phyloP scores from a whole-genome alignment of 176 grass and related monocot genomes.

The Miscanthus lutarioriparius region DNA sequence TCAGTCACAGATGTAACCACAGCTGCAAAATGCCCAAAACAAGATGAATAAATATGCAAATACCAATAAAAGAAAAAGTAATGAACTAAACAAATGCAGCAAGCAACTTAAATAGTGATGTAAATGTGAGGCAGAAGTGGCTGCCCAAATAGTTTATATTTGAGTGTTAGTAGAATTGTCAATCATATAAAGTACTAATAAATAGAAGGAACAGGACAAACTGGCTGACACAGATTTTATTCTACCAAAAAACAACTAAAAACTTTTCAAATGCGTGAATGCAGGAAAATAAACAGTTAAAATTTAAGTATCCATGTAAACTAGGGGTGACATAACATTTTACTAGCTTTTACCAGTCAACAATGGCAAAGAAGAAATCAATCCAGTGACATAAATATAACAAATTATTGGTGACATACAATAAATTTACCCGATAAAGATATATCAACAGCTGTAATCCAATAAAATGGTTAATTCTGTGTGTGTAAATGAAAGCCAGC shows the following conservation, averaged over 20 bases:
- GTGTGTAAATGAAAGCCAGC: not conserved
- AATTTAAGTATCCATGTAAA: not conserved
- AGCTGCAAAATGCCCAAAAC: conserved; percentile 49
- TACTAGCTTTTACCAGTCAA: not conserved
- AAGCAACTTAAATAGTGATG: not conserved
- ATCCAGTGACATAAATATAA: not conserved
- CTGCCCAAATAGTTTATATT: not conserved
- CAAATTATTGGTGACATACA: not conserved
- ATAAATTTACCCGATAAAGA: not conserved
- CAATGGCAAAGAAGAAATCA: not conserved
- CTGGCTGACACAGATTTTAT: not conserved
- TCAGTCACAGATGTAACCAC: conserved; percentile 89
- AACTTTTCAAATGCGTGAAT: not conserved
- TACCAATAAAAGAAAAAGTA: conserved; percentile 14
- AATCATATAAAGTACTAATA: not conserved
- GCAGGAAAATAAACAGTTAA: not conserved
- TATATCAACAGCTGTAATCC: not conserved
- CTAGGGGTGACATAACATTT: not conserved
- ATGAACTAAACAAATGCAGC: conserved; percentile 7
- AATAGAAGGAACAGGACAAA: not conserved
- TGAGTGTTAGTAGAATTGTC: not conserved
- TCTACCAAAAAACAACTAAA: not conserved
- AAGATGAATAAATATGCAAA: conserved; percentile 13
- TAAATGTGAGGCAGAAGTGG: not conserved
- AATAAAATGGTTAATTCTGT: not conserved